phyloP scores from a whole-genome alignment of 2,329 filamentous ascomycete species.

The Biscogniauxia marginata region DNA sequence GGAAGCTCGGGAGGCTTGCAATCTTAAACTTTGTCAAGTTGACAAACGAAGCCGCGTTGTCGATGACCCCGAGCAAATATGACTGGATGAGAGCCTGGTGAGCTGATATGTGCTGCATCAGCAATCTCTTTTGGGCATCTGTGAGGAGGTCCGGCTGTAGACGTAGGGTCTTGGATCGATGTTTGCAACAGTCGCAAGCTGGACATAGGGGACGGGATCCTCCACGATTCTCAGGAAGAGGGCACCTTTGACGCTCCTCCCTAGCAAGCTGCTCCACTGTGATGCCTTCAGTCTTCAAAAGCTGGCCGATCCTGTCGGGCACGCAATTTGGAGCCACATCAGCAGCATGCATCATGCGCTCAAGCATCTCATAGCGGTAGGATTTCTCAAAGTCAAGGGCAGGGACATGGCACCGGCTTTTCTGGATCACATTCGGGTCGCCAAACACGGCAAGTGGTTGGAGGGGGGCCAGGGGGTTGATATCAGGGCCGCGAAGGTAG shows the following conservation, averaged over 20 bases:
- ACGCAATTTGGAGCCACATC: not conserved
- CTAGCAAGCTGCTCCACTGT: not conserved
- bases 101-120: slow-evolving; percentile 67
- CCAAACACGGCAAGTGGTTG: slow-evolving; percentile 36
- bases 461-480: slow-evolving; percentile 45
- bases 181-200: not conserved
- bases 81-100: slow-evolving; percentile 67
- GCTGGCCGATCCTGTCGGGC: not conserved
- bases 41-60: slow-evolving; percentile 54
- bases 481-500: slow-evolving; percentile 63
- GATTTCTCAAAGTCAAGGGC: slow-evolving; percentile 1
- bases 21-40: slow-evolving; percentile 60
- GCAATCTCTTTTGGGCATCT: slow-evolving; percentile 64
- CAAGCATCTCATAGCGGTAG: slow-evolving; percentile 6
- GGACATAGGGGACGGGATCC: not conserved
- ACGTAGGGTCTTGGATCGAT: slow-evolving; percentile 27
- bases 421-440: slow-evolving; percentile 9
- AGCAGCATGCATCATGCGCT: slow-evolving; percentile 3
- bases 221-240: slow-evolving; percentile 3
- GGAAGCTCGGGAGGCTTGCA: slow-evolving; percentile 61
- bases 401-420: not conserved
- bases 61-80: slow-evolving; percentile 63
- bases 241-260: slow-evolving; percentile 7
- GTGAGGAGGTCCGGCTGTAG: slow-evolving; percentile 58
- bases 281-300: slow-evolving; percentile 1